Conservation (phyloP, 148 eudicot genomes). For the Nepenthes gracilis region DNA sequence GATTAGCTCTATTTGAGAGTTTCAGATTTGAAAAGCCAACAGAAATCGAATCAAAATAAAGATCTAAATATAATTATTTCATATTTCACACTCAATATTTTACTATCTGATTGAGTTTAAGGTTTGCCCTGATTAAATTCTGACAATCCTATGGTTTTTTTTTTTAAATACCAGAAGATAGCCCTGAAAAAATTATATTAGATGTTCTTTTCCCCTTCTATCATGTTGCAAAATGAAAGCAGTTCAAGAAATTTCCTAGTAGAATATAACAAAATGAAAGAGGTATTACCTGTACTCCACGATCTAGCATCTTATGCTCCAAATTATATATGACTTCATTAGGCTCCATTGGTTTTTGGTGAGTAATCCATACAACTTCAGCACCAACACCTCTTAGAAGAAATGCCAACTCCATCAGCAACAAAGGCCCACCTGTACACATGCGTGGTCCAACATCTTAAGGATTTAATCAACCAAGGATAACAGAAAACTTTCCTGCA, state of each 20-base stretch:
- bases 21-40: too few relatives aligned
- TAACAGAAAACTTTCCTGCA: background rate
- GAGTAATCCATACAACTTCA: slow-evolving; percentile 69
- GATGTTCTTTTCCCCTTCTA: too few relatives aligned
- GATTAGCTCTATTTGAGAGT: too few relatives aligned
- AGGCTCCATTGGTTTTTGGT: slow-evolving; percentile 49
- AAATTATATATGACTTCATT: slow-evolving; percentile 53
- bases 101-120: too few relatives aligned
- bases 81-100: too few relatives aligned
- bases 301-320: slow-evolving; percentile 61
- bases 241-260: background rate
- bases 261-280: background rate
- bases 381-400: slow-evolving; percentile 58
- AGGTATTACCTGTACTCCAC: slow-evolving; percentile 53
- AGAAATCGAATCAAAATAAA: too few relatives aligned
- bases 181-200: too few relatives aligned
- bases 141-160: too few relatives aligned
- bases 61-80: too few relatives aligned
- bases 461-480: background rate
- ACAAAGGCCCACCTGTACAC: slow-evolving; percentile 55
- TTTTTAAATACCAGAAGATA: too few relatives aligned
- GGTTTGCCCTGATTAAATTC: too few relatives aligned
- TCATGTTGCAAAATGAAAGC: too few relatives aligned
- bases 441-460: background rate
- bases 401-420: slow-evolving; percentile 74